Conservation (phyloP, 208 protist species). For the Crithidia fasciculata region DNA sequence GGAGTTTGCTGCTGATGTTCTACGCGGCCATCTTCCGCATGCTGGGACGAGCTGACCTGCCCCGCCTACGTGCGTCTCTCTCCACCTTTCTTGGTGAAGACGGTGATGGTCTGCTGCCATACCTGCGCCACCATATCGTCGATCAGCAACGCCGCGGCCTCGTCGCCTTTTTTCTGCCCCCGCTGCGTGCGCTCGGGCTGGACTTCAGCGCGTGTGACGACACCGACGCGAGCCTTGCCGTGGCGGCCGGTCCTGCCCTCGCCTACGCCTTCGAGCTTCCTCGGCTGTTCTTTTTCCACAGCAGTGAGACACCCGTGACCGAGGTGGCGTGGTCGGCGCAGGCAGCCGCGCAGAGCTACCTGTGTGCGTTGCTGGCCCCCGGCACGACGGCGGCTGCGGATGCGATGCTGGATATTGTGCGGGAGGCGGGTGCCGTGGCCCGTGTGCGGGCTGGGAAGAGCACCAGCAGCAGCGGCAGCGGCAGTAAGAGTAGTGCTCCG, state of each 20-base stretch:
- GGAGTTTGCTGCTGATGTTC: conserved; percentile 64
- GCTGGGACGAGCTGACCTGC: conserved; percentile 21
- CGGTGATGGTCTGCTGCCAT: conserved; percentile 23
- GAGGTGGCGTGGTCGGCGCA: conserved; percentile 48
- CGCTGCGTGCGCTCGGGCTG: conserved; percentile 72
- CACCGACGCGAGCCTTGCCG: conserved; percentile 33
- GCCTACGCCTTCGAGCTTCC: conserved; percentile 65
- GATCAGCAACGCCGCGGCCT: conserved; percentile 46
- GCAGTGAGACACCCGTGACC: conserved; percentile 35
- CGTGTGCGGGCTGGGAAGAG: conserved; percentile 5
- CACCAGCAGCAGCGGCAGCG: neutral
- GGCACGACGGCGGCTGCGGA: neutral
- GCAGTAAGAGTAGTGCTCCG: no score
- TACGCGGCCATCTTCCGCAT: conserved; percentile 42
- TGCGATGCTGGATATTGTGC: conserved; percentile 53
- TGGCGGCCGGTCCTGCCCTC: conserved; percentile 29
- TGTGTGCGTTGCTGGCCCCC: conserved; percentile 27
- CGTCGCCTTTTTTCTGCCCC: conserved; percentile 66
- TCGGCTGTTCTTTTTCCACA: conserved; percentile 48
- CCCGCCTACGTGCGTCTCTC: conserved; percentile 25
- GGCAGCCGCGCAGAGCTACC: conserved; percentile 23
- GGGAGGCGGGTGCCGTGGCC: conserved; percentile 44
- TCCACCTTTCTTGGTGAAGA: conserved; percentile 40
- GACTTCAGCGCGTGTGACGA: conserved; percentile 54
- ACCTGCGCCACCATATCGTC: conserved; percentile 54